Evolutionary conservation across 2,329 filamentous ascomycete species (phyloP).

Genomic region (Aspergillus japonicus): DNA sequence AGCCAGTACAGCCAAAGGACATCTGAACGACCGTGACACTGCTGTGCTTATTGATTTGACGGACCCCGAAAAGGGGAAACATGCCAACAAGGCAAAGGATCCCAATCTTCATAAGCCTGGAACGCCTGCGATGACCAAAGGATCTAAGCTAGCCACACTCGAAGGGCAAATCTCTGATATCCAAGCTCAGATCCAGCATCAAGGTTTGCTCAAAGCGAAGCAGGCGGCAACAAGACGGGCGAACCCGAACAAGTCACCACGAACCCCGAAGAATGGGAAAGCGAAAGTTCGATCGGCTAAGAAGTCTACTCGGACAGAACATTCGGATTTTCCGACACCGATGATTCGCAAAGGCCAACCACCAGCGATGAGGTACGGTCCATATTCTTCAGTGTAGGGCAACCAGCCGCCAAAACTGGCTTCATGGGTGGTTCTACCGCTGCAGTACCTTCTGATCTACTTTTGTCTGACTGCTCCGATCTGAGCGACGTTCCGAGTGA

Average conservation of each 20-base stretch:
- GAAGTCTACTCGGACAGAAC: neutral
- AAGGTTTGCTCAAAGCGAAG: neutral
- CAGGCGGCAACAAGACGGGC: neutral
- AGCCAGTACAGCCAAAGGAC: neutral
- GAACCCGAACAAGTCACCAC: neutral
- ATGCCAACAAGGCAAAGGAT: neutral
- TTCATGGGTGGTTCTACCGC: neutral
- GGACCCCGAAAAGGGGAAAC: neutral
- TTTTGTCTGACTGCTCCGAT: slow-evolving; percentile 33
- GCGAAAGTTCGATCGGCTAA: neutral
- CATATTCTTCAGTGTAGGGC: slow-evolving; percentile 28
- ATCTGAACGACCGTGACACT: neutral
- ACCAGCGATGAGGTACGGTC: slow-evolving; percentile 42
- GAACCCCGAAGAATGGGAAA: neutral
- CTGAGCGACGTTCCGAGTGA: slow-evolving; percentile 39
- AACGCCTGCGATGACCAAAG: too few species aligned
- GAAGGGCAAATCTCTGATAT: too few species aligned
- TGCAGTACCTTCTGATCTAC: slow-evolving; percentile 16
- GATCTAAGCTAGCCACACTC: too few species aligned
- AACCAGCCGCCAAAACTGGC: too few species aligned
- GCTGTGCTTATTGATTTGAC: neutral
- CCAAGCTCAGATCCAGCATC: neutral
- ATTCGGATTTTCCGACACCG: slow-evolving; percentile 38
- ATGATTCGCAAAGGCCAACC: slow-evolving; percentile 40
- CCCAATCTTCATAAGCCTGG: neutral